phyloP scores from a whole-genome alignment of 139 green algal species.

The Chlorella vulgaris region DNA sequence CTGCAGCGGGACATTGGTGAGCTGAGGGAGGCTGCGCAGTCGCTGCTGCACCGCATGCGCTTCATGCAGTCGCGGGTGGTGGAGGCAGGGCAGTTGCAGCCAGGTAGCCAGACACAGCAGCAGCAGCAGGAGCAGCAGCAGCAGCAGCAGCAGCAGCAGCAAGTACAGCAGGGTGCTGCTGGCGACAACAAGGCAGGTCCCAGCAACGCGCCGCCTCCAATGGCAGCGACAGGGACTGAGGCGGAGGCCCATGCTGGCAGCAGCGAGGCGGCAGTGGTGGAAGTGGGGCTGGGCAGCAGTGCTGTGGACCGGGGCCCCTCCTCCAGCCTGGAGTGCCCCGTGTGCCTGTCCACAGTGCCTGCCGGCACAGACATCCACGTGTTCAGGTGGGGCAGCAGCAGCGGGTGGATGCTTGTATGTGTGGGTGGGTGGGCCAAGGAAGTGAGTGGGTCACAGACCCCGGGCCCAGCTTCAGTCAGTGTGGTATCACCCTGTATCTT shows the following conservation, averaged over 20 bases:
- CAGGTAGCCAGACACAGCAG: background rate
- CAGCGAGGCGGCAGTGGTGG: background rate
- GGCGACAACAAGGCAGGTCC: background rate
- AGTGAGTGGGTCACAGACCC: too few relatives aligned
- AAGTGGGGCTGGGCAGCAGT: background rate
- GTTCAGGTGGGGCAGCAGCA: conserved; percentile 23
- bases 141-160: background rate
- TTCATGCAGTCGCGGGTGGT: conserved; percentile 32
- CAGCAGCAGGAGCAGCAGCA: conserved; percentile 13
- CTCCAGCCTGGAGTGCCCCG: conserved; percentile 40
- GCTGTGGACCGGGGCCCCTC: background rate
- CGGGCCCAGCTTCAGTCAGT: too few relatives aligned
- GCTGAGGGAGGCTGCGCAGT: conserved; percentile 14
- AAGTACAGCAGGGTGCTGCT: too few relatives aligned
- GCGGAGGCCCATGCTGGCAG: background rate
- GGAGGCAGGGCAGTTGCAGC: conserved; percentile 6
- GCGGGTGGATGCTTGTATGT: too few relatives aligned
- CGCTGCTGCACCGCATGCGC: conserved; percentile 18
- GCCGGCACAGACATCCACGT: conserved; percentile 36
- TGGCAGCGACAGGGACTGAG: background rate
- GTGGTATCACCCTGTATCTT: too few relatives aligned
- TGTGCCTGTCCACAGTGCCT: conserved; percentile 30
- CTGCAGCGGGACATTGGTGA: background rate
- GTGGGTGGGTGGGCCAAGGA: too few relatives aligned
- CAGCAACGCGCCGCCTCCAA: background rate